These are phyloP conservation scores for Sporisorium iseilematis-ciliati DNA, from an alignment of 1,284 basidiomycete species.

Conservation along the genomic window DNA sequence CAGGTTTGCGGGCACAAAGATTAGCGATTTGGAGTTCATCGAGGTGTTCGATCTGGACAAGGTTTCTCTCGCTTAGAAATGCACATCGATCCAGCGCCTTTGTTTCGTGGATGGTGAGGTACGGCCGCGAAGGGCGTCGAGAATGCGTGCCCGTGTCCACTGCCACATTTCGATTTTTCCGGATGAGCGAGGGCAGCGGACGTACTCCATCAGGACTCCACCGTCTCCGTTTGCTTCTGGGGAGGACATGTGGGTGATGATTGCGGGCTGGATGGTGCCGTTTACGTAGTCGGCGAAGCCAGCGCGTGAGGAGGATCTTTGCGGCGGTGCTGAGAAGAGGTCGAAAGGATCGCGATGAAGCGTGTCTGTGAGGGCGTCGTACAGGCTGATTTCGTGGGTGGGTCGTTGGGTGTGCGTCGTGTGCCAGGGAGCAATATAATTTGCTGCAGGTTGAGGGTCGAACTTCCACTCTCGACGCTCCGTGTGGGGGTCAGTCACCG, in stretches of 20 bases:
- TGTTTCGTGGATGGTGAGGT: not conserved
- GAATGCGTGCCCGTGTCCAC: constrained; percentile 36
- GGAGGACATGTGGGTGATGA: constrained; percentile 17
- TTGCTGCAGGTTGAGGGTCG: no score
- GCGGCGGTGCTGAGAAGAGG: constrained; percentile 4
- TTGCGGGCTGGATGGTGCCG: constrained; percentile 18
- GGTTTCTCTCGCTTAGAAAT: constrained; percentile 33
- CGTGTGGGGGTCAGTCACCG: constrained; percentile 12
- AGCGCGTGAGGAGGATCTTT: not conserved
- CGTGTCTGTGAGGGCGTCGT: constrained; percentile 1
- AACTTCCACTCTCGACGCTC: not conserved
- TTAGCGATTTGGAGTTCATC: constrained; percentile 66
- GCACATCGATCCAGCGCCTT: constrained; percentile 43
- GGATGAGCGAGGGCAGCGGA: constrained; percentile 24
- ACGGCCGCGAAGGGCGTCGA: constrained; percentile 39
- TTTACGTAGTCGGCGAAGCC: constrained; percentile 22
- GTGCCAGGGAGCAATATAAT: constrained; percentile 29
- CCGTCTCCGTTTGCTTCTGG: not conserved
- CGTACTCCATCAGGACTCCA: constrained; percentile 12
- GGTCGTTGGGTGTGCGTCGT: constrained; percentile 17
- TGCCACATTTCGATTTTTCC: constrained; percentile 32
- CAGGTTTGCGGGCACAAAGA: constrained; percentile 63
- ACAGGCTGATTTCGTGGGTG: not conserved
- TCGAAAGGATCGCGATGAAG: constrained; percentile 22
- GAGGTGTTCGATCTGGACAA: constrained; percentile 59